Evolutionary conservation across 805 yeast genomes (phyloP).

Genomic region (Maudiozyma saulgeensis): DNA sequence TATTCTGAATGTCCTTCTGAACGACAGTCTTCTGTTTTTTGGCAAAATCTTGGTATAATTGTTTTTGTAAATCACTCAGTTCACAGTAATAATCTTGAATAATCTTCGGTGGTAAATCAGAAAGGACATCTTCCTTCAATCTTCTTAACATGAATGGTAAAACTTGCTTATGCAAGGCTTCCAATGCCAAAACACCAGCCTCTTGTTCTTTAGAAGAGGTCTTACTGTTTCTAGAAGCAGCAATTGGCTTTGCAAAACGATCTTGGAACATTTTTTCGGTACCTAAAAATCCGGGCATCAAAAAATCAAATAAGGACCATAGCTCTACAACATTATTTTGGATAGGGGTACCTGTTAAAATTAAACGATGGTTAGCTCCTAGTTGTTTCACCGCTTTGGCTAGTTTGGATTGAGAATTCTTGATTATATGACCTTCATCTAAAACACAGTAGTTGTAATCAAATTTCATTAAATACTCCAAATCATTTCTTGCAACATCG

Average conservation of each 20-base stretch:
- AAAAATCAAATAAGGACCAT: conserved; percentile 94
- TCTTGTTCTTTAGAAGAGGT: conserved; percentile 90
- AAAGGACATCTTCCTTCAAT: conserved; percentile 88
- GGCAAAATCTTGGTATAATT: conserved; percentile 81
- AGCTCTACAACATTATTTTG: conserved; percentile 93
- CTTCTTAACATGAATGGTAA: conserved; percentile 94
- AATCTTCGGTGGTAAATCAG: conserved; percentile 95
- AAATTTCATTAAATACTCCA: conserved; percentile 45
- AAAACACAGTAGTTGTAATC: conserved; percentile 90
- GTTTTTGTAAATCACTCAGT: conserved; percentile 79
- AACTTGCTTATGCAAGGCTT: conserved; percentile 92
- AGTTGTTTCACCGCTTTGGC: conserved; percentile 80
- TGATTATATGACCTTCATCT: conserved; percentile 97
- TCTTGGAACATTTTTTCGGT: conserved; percentile 91
- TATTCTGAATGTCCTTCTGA: conserved; percentile 47
- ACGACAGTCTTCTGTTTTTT: conserved; percentile 71
- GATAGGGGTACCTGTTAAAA: conserved; percentile 94
- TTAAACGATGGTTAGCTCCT: conserved; percentile 79
- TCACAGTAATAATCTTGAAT: conserved; percentile 98
- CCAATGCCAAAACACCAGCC: conserved; percentile 91
- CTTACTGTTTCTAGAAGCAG: conserved; percentile 83
- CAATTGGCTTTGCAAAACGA: conserved; percentile 94
- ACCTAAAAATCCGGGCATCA: conserved; percentile 98
- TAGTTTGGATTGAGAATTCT: conserved; percentile 79
- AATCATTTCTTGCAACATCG: conserved; percentile 92